Conservation (phyloP, 2,329 filamentous ascomycete genomes). For the Trichoderma asperellum region DNA sequence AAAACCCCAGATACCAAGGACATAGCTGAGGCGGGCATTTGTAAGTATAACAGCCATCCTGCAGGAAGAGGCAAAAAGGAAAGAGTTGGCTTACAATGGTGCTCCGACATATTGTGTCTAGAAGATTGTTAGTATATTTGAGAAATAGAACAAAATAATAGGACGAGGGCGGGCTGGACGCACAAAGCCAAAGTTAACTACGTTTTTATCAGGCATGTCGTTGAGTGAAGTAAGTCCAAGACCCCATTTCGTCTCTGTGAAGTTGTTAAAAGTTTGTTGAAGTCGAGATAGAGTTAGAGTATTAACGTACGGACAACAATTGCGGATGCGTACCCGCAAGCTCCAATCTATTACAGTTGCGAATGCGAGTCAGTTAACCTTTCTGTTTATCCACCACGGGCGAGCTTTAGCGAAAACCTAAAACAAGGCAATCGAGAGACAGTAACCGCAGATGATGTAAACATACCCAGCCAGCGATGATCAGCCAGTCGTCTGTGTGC, state of each 20-base stretch:
- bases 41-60: background rate
- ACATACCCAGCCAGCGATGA: constrained; percentile 38
- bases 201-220: constrained; percentile 45
- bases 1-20: constrained; percentile 50
- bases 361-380: constrained; percentile 3
- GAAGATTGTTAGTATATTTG: background rate
- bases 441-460: background rate
- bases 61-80: background rate
- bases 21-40: constrained; percentile 40
- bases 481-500: constrained; percentile 31
- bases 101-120: constrained; percentile 48
- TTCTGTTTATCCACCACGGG: background rate
- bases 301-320: constrained; percentile 42
- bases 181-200: constrained; percentile 45
- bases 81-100: constrained; percentile 43
- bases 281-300: background rate
- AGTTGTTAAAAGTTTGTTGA: background rate
- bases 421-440: background rate
- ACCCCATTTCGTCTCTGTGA: constrained; percentile 50
- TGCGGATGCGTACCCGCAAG: constrained; percentile 43
- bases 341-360: constrained; percentile 35
- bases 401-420: background rate
- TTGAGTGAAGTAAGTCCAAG: constrained; percentile 43
- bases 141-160: background rate
- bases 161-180: background rate